Base-by-base conservation (phyloP, 1,284 basidiomycete genomes). In the Boletus sp. region DNA sequence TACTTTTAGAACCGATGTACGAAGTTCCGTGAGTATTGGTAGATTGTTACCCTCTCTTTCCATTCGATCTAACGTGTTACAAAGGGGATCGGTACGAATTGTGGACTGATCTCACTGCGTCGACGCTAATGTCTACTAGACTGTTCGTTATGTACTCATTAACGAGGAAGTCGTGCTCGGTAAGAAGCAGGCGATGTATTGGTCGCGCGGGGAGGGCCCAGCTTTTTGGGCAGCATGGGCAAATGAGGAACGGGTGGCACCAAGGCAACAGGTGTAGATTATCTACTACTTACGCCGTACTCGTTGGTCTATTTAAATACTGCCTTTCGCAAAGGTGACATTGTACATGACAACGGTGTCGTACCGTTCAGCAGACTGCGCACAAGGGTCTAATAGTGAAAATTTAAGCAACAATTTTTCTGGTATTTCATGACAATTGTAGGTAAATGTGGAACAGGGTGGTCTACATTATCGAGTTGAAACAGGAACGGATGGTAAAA, bases 1-100 rank as follows among this genome's bases (percentile, higher is more conserved):
- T 96, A 5, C 75, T 94, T 43, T 73, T 94, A 53, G 92, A 96
- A 56, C 80, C 92, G 1, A 96, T 96, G 92, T 96, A 92, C 71
- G 92, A 96, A 77, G 88, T 83, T 67, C 93, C 84, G 92, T 95
- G 73, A 84, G 92, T 87, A n/a, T 56, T 31, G 16, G 52, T 36
- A 52, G 15, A 52, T 35, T 50, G 5, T 39, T 20, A 1, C 50
- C 16, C 11, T 55, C 35, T 12, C 16, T 36, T 52, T 53, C 24
- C 20, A 41, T 51, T 31, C 20, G 47, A 53, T 58, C 53, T 58
- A 35, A 66, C 37, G 4, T 35, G 12, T 51, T 53, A 48, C 42
- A 27, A 55, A 80, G 81, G 52, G 80, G 80, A 61, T 82, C 80
- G 61, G 80, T 81, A 66, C 61, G 77, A 59, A 12, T 42, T 55